These are phyloP conservation scores for Syzygium aromaticum DNA, from an alignment of 345 rosid genomes.

Conservation along the genomic window DNA sequence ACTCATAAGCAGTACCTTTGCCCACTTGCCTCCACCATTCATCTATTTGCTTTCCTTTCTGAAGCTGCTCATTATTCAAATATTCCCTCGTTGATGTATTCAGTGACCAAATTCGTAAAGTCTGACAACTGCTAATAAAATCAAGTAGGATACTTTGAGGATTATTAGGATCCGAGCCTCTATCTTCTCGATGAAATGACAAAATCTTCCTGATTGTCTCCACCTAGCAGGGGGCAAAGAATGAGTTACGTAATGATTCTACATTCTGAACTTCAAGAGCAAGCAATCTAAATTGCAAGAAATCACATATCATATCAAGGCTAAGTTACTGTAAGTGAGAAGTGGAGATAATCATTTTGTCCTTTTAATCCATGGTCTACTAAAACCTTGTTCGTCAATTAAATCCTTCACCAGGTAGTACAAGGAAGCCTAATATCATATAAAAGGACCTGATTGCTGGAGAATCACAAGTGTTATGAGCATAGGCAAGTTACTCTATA, in stretches of 20 bases:
- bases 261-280: neutral
- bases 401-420: neutral
- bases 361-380: neutral
- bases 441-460: neutral
- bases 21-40: slow-evolving; percentile 96
- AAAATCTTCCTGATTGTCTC: slow-evolving; percentile 85
- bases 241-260: neutral
- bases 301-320: neutral
- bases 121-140: slow-evolving; percentile 95
- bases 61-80: slow-evolving; percentile 81
- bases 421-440: neutral
- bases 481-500: neutral
- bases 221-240: slow-evolving; percentile 38
- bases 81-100: slow-evolving; percentile 76
- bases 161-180: slow-evolving; percentile 78
- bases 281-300: neutral
- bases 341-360: neutral
- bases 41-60: slow-evolving; percentile 95
- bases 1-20: slow-evolving; percentile 54
- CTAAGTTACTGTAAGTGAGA: neutral
- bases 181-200: slow-evolving; percentile 93
- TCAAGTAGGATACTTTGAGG: slow-evolving; percentile 95
- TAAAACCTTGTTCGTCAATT: neutral
- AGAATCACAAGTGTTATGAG: neutral
- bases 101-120: slow-evolving; percentile 90